These are phyloP conservation scores for Gorgonomyces haynaldii DNA, from an alignment of 192 early-diverging fungal species.

Conservation along the genomic window DNA sequence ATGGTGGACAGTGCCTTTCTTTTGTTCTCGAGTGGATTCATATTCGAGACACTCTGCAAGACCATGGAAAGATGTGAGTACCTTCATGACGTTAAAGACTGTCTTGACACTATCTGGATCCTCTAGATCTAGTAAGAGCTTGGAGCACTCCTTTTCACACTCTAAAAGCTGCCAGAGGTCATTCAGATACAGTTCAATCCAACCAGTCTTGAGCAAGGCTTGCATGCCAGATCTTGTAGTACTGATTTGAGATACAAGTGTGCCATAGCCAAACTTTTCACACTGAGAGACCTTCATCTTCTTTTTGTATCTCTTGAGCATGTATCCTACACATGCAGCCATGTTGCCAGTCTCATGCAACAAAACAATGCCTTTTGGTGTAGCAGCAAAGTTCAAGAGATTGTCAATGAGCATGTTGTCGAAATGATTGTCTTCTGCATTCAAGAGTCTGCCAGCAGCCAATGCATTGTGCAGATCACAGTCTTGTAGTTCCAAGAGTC, in stretches of 20 bases:
- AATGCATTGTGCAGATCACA: constrained; percentile 22
- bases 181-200: constrained; percentile 19
- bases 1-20: constrained; percentile 1
- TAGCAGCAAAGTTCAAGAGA: constrained; percentile 36
- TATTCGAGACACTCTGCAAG: constrained; percentile 18
- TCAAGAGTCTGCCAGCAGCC: constrained; percentile 10
- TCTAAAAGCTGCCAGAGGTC: constrained; percentile 29
- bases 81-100: constrained; percentile 27
- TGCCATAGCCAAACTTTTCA: constrained; percentile 47
- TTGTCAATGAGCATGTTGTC: constrained; percentile 29
- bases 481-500: constrained; percentile 18
- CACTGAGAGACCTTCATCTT: constrained; percentile 40
- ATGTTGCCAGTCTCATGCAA: constrained; percentile 29
- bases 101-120: constrained; percentile 22
- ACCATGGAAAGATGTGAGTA: constrained; percentile 30
- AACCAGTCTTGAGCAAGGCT: constrained; percentile 24
- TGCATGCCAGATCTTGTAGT: constrained; percentile 31
- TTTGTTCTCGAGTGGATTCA: constrained; percentile 1
- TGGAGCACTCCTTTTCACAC: constrained; percentile 16
- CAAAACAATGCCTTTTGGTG: constrained; percentile 34
- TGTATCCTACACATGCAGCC: constrained; percentile 30
- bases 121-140: constrained; percentile 20
- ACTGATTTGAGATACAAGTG: constrained; percentile 35
- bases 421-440: constrained; percentile 18
- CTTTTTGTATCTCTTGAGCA: constrained; percentile 41